A percentile compares a stretch with the other conserved stretches of the same genome.
Evolutionary conservation across 2,329 filamentous ascomycete species (phyloP).

Genomic region (Anisogramma anomala): DNA sequence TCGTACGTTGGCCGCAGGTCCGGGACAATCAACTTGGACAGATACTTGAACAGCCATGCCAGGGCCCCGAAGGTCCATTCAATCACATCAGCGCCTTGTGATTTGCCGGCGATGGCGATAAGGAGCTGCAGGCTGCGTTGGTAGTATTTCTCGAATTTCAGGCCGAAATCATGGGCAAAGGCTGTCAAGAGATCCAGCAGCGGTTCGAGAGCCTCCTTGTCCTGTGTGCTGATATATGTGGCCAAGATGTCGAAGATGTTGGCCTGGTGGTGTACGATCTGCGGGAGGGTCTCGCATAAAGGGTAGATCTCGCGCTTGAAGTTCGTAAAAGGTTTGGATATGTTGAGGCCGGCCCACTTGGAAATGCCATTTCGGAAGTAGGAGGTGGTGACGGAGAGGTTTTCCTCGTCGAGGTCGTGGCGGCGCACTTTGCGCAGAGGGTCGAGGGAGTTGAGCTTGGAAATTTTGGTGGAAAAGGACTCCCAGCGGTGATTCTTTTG

Average conservation of each 20-base stretch:
- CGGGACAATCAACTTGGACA: slow-evolving; percentile 74
- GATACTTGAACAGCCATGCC: slow-evolving; percentile 94
- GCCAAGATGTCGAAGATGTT: slow-evolving; percentile 70
- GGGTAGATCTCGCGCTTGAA: slow-evolving; percentile 67
- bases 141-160: slow-evolving; percentile 82
- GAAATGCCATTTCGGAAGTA: slow-evolving; percentile 75
- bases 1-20: slow-evolving; percentile 77
- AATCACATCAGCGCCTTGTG: slow-evolving; percentile 75
- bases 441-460: slow-evolving; percentile 80
- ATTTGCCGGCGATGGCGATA: slow-evolving; percentile 63
- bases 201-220: slow-evolving; percentile 73
- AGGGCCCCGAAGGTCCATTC: slow-evolving; percentile 95
- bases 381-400: slow-evolving; percentile 65
- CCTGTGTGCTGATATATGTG: slow-evolving; percentile 63
- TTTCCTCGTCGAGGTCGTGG: slow-evolving; percentile 70
- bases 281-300: slow-evolving; percentile 78
- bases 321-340: slow-evolving; percentile 66
- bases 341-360: slow-evolving; percentile 85
- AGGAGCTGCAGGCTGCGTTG: slow-evolving; percentile 62
- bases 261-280: slow-evolving; percentile 83
- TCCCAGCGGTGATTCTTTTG: slow-evolving; percentile 83
- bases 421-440: slow-evolving; percentile 82
- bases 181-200: slow-evolving; percentile 79
- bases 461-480: slow-evolving; percentile 79
- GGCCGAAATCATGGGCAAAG: slow-evolving; percentile 86